Evolutionary conservation across 2,329 filamentous ascomycete genomes (phyloP).

Genomic region (Ramularia collo-cygni): DNA sequence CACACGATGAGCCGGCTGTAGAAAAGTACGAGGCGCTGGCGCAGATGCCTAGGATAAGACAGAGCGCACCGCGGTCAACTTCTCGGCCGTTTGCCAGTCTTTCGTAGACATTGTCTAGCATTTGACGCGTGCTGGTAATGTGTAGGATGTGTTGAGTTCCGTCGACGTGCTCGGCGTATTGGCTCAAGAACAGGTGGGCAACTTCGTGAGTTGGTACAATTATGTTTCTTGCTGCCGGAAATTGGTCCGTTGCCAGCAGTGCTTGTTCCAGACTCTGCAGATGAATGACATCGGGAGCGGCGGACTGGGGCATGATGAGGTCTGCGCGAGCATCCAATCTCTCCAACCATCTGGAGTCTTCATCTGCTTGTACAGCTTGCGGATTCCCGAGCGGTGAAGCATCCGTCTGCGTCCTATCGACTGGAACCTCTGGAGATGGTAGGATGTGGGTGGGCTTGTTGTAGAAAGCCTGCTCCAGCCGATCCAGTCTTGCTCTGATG

Average conservation of each 20-base stretch:
- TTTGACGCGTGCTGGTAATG: constrained; percentile 11
- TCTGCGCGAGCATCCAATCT: constrained; percentile 3
- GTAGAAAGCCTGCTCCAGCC: constrained; percentile 17
- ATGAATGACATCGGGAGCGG: constrained; percentile 4
- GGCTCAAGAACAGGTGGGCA: constrained; percentile 13
- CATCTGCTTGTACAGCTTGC: too few species aligned
- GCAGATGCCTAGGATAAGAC: constrained; percentile 11
- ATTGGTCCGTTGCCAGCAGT: neutral
- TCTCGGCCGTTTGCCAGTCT: constrained; percentile 4
- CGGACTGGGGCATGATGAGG: constrained; percentile 7
- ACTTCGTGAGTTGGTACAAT: constrained; percentile 15
- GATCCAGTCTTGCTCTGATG: constrained; percentile 14
- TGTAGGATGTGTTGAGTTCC: constrained; percentile 24
- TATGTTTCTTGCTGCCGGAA: constrained; percentile 12
- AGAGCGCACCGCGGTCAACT: constrained; percentile 8
- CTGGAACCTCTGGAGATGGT: neutral
- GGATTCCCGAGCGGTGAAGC: too few species aligned
- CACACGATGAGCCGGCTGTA: constrained; percentile 6
- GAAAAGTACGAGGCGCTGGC: constrained; percentile 12
- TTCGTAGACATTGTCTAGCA: constrained; percentile 15
- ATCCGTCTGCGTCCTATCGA: constrained; percentile 6
- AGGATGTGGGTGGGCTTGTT: neutral
- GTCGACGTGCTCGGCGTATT: constrained; percentile 18
- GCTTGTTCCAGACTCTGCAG: constrained; percentile 9
- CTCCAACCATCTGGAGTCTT: constrained; percentile 14